phyloP scores from a whole-genome alignment of 1,284 basidiomycete species.

The Prillingera fragicola region DNA sequence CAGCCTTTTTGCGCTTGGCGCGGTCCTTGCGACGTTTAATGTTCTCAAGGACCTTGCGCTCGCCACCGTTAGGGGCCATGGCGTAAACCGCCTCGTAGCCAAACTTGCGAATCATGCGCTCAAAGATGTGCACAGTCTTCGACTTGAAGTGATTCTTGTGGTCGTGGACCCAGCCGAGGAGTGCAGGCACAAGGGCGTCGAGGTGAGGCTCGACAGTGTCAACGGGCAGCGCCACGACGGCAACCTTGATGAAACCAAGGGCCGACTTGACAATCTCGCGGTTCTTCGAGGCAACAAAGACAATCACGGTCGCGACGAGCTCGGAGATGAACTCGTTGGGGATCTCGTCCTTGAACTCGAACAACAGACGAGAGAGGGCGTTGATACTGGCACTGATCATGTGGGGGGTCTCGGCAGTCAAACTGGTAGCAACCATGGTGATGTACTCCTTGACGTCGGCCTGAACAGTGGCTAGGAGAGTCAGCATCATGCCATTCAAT shows the following conservation, averaged over 20 bases:
- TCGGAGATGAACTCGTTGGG: constrained; percentile 74
- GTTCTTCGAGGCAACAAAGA: constrained; percentile 88
- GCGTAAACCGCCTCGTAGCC: constrained; percentile 71
- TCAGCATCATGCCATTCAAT: background rate
- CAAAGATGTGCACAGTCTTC: constrained; percentile 94
- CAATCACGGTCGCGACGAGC: constrained; percentile 76
- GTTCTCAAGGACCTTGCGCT: constrained; percentile 75
- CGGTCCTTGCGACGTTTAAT: constrained; percentile 89
- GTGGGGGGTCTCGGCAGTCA: constrained; percentile 89
- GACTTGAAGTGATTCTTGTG: constrained; percentile 99
- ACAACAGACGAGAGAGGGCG: constrained; percentile 84
- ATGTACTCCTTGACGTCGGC: constrained; percentile 89
- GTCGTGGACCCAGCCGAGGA: constrained; percentile 89
- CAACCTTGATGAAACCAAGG: constrained; percentile 91
- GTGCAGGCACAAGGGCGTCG: constrained; percentile 69
- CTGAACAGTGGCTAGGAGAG: constrained; percentile 51
- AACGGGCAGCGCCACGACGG: constrained; percentile 73
- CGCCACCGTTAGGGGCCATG: constrained; percentile 54
- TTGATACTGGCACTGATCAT: constrained; percentile 98
- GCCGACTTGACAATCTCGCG: constrained; percentile 97
- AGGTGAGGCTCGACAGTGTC: constrained; percentile 72
- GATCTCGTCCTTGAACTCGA: constrained; percentile 88
- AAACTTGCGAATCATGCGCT: constrained; percentile 88
- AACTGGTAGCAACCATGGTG: constrained; percentile 93
- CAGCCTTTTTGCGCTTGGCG: constrained; percentile 69